These are phyloP conservation scores for Trichoderma sp. DNA, from an alignment of 2,329 filamentous ascomycete genomes.

Conservation along the genomic window DNA sequence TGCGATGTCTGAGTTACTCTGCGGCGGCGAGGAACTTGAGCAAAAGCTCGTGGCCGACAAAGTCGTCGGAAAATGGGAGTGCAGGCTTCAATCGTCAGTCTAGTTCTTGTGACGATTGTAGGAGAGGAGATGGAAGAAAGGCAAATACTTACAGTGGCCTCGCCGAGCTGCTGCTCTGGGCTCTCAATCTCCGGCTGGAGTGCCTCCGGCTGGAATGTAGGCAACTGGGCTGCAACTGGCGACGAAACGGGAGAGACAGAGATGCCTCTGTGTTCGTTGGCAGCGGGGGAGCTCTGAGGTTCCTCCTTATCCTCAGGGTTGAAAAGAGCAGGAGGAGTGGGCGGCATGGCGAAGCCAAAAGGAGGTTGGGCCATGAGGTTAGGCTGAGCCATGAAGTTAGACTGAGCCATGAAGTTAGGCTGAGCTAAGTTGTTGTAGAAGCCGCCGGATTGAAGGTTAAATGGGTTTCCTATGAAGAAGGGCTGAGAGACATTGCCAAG, in stretches of 20 bases:
- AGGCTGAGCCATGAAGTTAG: not conserved
- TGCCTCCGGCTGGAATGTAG: not conserved
- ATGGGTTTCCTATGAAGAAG: not conserved
- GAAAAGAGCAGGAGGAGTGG: not conserved
- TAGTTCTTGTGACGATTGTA: not conserved
- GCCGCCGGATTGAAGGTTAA: not conserved
- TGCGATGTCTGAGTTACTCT: not conserved
- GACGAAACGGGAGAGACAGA: not conserved
- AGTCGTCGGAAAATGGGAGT: not conserved
- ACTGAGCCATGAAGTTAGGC: not conserved
- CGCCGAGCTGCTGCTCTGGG: not conserved
- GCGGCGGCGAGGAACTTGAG: not conserved
- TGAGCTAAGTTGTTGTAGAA: not conserved
- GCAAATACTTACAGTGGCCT: slow-evolving; percentile 1
- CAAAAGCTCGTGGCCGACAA: not conserved
- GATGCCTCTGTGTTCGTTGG: not conserved
- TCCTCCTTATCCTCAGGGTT: not conserved
- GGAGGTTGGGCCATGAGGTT: not conserved
- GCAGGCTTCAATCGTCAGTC: not conserved
- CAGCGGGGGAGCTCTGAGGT: not conserved
- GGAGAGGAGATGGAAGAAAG: not conserved
- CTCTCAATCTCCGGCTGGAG: not conserved
- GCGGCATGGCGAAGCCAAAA: not conserved
- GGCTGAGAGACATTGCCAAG: not conserved
- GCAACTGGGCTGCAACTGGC: not conserved